A percentile compares a stretch with the other conserved stretches of the same genome.
Conservation (phyloP, 768 basidiomycete species). For the Clathrus columnatus region DNA sequence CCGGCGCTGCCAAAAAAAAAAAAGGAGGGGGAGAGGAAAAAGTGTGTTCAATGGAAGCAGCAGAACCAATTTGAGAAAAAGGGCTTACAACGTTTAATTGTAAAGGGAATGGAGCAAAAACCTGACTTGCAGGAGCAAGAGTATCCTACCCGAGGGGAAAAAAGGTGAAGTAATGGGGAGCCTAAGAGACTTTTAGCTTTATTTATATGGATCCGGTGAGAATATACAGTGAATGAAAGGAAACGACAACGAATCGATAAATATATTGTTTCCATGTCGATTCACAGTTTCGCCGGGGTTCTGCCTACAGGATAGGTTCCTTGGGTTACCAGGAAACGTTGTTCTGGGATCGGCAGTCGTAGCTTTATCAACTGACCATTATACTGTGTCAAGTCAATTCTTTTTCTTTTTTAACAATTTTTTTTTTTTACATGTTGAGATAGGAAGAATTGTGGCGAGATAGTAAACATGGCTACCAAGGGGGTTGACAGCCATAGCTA, state of each 20-base stretch:
- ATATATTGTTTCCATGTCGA: not conserved
- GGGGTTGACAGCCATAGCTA: too few species aligned
- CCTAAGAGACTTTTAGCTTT: not conserved
- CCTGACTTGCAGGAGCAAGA: not conserved
- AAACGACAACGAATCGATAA: not conserved
- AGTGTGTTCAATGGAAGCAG: not conserved
- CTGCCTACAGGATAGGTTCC: not conserved
- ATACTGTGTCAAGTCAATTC: too few species aligned
- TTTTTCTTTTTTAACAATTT: too few species aligned
- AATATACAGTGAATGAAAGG: too few species aligned
- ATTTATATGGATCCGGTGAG: not conserved
- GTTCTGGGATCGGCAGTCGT: too few species aligned
- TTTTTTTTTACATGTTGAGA: too few species aligned
- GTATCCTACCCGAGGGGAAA: not conserved
- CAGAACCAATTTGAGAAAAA: not conserved
- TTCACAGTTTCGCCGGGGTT: not conserved
- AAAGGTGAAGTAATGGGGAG: not conserved
- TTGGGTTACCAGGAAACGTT: not conserved
- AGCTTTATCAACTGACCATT: too few species aligned
- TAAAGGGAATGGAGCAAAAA: not conserved
- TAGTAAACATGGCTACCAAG: too few species aligned
- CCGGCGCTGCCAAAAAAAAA: not conserved
- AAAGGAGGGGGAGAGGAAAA: too few species aligned
- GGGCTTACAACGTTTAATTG: not conserved
- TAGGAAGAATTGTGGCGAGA: too few species aligned